A percentile compares a stretch with the other conserved stretches of the same genome.
phyloP scores from a whole-genome alignment of 139 green algal species.

The Tetradesmus lagerheimii region DNA sequence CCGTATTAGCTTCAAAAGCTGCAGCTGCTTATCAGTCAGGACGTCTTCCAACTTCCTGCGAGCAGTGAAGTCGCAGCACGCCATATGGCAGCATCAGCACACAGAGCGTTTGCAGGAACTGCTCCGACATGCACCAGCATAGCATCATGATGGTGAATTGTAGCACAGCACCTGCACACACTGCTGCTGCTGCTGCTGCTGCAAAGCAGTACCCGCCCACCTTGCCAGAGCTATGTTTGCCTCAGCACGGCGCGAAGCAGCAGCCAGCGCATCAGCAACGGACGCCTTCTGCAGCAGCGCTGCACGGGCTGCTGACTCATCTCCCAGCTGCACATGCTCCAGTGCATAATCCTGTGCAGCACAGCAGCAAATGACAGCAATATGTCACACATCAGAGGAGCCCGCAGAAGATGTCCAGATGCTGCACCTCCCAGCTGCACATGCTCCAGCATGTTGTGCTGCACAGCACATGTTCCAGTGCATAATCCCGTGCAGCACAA shows the following conservation, averaged over 20 bases:
- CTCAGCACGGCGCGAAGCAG: constrained; percentile 13
- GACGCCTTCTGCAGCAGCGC: constrained; percentile 41
- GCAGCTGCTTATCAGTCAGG: neutral
- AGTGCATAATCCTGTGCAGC: constrained; percentile 27
- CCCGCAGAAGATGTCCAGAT: too few species aligned
- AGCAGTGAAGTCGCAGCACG: neutral
- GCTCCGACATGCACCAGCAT: too few species aligned
- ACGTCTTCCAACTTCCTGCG: constrained; percentile 28
- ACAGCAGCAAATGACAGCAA: neutral
- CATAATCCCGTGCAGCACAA: too few species aligned
- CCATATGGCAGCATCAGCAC: neutral
- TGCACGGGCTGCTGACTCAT: constrained; percentile 8
- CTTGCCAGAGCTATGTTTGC: constrained; percentile 26
- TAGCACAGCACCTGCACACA: neutral
- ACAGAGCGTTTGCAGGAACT: neutral
- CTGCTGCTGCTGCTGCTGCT: too few species aligned
- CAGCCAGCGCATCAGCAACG: constrained; percentile 32
- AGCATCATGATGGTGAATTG: neutral
- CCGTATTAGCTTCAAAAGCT: constrained; percentile 15
- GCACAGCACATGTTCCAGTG: too few species aligned
- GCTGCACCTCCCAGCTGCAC: too few species aligned
- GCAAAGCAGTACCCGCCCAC: too few species aligned
- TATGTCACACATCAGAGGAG: too few species aligned
- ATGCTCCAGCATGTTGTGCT: too few species aligned
- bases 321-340: constrained; percentile 35